Evolutionary conservation across 495 filamentous ascomycete genomes (phyloP).

Genomic region (Talaromyces stipitatus): DNA sequence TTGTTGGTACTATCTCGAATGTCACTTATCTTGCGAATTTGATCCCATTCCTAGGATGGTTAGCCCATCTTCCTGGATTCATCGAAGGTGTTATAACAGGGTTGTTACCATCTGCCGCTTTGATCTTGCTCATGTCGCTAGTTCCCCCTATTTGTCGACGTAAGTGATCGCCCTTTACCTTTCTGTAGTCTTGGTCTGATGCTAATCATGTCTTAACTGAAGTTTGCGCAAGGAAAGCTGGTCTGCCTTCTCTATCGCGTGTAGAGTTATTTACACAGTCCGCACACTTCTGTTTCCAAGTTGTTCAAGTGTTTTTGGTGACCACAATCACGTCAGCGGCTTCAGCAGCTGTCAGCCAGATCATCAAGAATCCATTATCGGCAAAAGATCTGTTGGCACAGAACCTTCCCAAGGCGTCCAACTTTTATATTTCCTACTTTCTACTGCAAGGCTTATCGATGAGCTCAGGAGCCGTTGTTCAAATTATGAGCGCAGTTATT

Average conservation of each 20-base stretch:
- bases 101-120: constrained; percentile 65
- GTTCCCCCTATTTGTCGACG: constrained; percentile 76
- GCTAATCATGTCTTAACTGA: constrained; percentile 30
- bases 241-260: constrained; percentile 64
- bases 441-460: constrained; percentile 78
- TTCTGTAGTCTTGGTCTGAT: constrained; percentile 9
- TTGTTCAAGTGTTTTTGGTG: constrained; percentile 85
- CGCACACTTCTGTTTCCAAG: constrained; percentile 86
- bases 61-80: constrained; percentile 56
- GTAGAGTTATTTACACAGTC: constrained; percentile 84
- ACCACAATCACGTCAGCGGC: constrained; percentile 69
- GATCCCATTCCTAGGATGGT: constrained; percentile 60
- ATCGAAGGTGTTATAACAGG: constrained; percentile 76
- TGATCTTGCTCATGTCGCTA: constrained; percentile 78
- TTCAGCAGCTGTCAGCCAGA: constrained; percentile 55
- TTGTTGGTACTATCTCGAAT: constrained; percentile 78
- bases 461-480: constrained; percentile 62
- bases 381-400: constrained; percentile 59
- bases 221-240: constrained; percentile 63
- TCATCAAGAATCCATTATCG: constrained; percentile 54
- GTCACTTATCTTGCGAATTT: constrained; percentile 55
- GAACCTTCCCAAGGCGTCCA: constrained; percentile 72
- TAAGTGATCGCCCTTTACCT: constrained; percentile 26
- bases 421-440: constrained; percentile 90
- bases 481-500: constrained; percentile 63